These are phyloP conservation scores for Hyphopichia pseudoburtonii DNA, from an alignment of 1,139 yeast species.

Conservation along the genomic window DNA sequence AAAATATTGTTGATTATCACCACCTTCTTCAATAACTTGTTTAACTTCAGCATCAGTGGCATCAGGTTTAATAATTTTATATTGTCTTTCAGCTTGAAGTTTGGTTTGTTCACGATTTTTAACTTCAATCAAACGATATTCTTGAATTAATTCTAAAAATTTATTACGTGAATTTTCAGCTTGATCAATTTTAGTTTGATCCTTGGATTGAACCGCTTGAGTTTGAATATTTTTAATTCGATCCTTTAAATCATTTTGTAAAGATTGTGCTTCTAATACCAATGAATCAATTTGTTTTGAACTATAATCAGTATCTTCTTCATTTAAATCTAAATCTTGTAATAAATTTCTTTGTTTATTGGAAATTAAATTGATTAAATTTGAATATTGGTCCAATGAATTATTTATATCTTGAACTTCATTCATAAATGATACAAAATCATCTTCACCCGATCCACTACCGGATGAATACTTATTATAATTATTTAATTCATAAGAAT, in stretches of 20 bases:
- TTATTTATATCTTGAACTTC: conserved; percentile 81
- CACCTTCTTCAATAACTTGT: conserved; percentile 78
- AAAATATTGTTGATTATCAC: conserved; percentile 83
- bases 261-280: conserved; percentile 74
- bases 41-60: conserved; percentile 84
- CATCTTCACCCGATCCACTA: conserved; percentile 38
- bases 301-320: conserved; percentile 69
- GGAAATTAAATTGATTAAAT: conserved; percentile 72
- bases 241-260: conserved; percentile 72
- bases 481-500: conserved; percentile 36
- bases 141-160: conserved; percentile 83
- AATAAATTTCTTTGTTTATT: conserved; percentile 78
- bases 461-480: conserved; percentile 26
- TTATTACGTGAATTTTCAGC: conserved; percentile 86
- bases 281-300: conserved; percentile 77
- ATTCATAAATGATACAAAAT: conserved; percentile 76
- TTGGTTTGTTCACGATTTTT: conserved; percentile 82
- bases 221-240: conserved; percentile 75
- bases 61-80: conserved; percentile 87
- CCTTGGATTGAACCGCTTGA: conserved; percentile 62
- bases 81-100: conserved; percentile 90
- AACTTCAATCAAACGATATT: conserved; percentile 83
- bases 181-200: conserved; percentile 82
- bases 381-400: conserved; percentile 78
- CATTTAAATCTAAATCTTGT: conserved; percentile 74